Conservation (phyloP, 1,139 yeast species). For the Scheffersomyces illinoinensis region DNA sequence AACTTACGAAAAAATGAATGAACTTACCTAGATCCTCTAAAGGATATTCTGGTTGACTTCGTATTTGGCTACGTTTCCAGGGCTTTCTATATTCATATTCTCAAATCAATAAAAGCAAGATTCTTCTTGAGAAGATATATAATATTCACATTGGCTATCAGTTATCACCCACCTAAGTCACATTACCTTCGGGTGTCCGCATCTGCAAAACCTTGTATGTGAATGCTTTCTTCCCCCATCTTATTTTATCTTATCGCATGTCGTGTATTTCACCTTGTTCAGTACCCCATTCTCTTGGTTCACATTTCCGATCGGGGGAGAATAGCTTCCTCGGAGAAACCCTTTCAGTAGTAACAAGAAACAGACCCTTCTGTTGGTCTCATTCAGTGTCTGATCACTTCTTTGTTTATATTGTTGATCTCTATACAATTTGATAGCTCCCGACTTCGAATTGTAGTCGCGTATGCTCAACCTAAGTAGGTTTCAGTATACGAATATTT, state of each 20-base stretch:
- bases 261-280: neutral
- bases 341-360: neutral
- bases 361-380: neutral
- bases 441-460: neutral
- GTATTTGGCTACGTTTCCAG: too few species aligned
- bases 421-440: neutral
- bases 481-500: neutral
- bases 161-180: neutral
- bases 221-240: neutral
- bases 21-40: too few species aligned
- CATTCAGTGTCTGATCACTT: neutral
- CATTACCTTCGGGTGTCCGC: neutral
- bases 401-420: too few species aligned
- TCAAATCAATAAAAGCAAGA: too few species aligned
- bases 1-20: too few species aligned
- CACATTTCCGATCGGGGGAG: neutral
- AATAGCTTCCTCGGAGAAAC: too few species aligned
- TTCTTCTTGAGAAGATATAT: too few species aligned
- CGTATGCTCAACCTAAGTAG: neutral
- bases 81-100: too few species aligned
- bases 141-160: too few species aligned
- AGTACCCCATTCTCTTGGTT: neutral
- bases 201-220: too few species aligned
- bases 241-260: neutral
- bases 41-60: too few species aligned